Percentiles rank a stretch among this genome's conserved stretches.
Conservation (phyloP, 2,329 filamentous ascomycete species). For the Coniella vitis region DNA sequence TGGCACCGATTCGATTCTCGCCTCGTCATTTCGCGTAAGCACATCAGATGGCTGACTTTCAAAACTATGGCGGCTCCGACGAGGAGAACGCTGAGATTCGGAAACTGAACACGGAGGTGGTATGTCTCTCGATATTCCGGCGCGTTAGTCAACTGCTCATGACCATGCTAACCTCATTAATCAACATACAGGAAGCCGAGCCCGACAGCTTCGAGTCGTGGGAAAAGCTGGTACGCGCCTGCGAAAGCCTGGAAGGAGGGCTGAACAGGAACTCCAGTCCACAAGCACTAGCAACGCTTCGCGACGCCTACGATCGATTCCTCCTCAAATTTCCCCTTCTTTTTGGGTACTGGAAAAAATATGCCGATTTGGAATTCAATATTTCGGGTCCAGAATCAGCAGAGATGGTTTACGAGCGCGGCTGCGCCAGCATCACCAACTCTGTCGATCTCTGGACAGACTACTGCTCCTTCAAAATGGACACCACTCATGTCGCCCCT, state of each 20-base stretch:
- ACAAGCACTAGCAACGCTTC: conserved; percentile 79
- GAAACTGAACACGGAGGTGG: conserved; percentile 71
- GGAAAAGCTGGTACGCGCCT: conserved; percentile 83
- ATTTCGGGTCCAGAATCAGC: conserved; percentile 95
- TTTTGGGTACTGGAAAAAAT: conserved; percentile 99
- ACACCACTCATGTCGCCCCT: conserved; percentile 90
- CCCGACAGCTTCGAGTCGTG: conserved; percentile 90
- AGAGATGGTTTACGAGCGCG: conserved; percentile 96
- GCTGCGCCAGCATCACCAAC: conserved; percentile 84
- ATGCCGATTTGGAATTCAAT: conserved; percentile 94
- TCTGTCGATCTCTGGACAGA: conserved; percentile 97
- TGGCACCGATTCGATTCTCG: not conserved
- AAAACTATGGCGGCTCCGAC: conserved; percentile 63
- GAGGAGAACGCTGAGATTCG: conserved; percentile 79
- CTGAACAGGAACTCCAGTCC: conserved; percentile 95
- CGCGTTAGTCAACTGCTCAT: not conserved
- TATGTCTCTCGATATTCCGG: conserved; percentile 38
- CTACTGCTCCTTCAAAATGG: conserved; percentile 96
- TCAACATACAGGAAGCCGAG: conserved; percentile 48
- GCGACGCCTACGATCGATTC: conserved; percentile 86
- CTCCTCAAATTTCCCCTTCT: conserved; percentile 90
- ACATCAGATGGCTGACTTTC: conserved; percentile 60
- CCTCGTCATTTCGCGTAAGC: conserved; percentile 8
- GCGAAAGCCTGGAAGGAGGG: conserved; percentile 81
- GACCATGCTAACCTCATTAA: conserved; percentile 6